Conservation (phyloP, 2,329 filamentous ascomycete genomes). For the Cyanodermella asteris region DNA sequence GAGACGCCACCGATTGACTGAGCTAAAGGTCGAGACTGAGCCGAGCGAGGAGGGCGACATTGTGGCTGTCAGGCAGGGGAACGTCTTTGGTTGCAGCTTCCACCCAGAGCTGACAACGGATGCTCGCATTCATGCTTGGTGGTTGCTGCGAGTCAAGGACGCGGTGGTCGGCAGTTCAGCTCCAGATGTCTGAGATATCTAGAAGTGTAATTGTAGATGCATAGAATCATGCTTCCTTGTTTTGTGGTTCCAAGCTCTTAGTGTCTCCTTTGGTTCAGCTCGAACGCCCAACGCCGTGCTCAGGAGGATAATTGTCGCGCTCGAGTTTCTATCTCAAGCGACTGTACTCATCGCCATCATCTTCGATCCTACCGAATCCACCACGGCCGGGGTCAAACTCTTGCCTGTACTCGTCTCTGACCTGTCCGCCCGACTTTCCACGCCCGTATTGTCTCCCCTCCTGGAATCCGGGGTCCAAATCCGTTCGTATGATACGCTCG, state of each 20-base stretch:
- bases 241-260: too few species aligned
- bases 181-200: too few species aligned
- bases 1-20: slow-evolving; percentile 25
- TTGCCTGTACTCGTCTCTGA: slow-evolving; percentile 90
- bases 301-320: too few species aligned
- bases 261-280: too few species aligned
- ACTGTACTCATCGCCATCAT: slow-evolving; percentile 8
- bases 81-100: slow-evolving; percentile 86
- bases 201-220: too few species aligned
- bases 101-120: slow-evolving; percentile 86
- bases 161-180: slow-evolving; percentile 12
- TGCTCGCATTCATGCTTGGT: slow-evolving; percentile 78
- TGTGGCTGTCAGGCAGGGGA: slow-evolving; percentile 72
- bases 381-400: slow-evolving; percentile 91
- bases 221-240: too few species aligned
- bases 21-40: slow-evolving; percentile 18
- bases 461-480: slow-evolving; percentile 85
- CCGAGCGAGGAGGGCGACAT: slow-evolving; percentile 41
- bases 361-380: slow-evolving; percentile 42
- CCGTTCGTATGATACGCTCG: slow-evolving; percentile 86
- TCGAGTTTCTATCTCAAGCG: too few species aligned
- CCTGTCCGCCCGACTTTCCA: slow-evolving; percentile 88
- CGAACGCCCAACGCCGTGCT: too few species aligned
- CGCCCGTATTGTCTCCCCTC: slow-evolving; percentile 92
- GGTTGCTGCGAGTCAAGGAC: slow-evolving; percentile 49